Percentiles rank a stretch among this genome's conserved stretches.
Evolutionary conservation across 2,329 filamentous ascomycete genomes (phyloP).

Genomic region (Penicillium vulpinum): DNA sequence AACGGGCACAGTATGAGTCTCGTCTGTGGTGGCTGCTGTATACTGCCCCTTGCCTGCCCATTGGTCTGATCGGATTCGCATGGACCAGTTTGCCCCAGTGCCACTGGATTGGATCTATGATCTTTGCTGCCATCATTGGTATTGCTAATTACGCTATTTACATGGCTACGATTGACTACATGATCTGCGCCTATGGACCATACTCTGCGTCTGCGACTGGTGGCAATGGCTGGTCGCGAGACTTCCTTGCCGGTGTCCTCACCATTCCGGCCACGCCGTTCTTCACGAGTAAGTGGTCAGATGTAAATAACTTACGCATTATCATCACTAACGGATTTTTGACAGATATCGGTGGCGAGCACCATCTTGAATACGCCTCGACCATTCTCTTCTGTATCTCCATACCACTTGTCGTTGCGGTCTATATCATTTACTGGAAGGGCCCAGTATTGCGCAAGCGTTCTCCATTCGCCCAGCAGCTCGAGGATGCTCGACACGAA

Average conservation of each 20-base stretch:
- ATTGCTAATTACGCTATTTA: conserved; percentile 66
- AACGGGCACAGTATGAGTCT: conserved; percentile 64
- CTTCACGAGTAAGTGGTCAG: conserved; percentile 38
- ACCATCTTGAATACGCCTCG: conserved; percentile 59
- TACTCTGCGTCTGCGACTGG: conserved; percentile 67
- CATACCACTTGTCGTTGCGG: conserved; percentile 60
- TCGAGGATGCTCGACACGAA: conserved; percentile 50
- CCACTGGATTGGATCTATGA: conserved; percentile 63
- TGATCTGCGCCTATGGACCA: conserved; percentile 66
- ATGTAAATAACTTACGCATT: neutral
- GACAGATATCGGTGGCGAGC: conserved; percentile 55
- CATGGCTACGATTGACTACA: conserved; percentile 68
- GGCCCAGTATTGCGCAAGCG: conserved; percentile 60
- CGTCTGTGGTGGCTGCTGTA: conserved; percentile 63
- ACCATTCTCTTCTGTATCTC: conserved; percentile 66
- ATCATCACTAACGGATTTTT: conserved; percentile 7
- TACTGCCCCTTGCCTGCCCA: conserved; percentile 58
- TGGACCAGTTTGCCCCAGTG: conserved; percentile 58
- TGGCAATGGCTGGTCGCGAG: conserved; percentile 65
- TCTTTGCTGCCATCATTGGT: conserved; percentile 61
- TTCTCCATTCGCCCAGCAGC: conserved; percentile 65
- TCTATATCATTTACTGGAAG: conserved; percentile 68
- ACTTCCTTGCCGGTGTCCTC: conserved; percentile 65
- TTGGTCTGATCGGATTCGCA: conserved; percentile 64
- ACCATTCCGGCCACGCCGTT: conserved; percentile 61